Evolutionary conservation across 345 rosid genomes (phyloP), one percentile per base, ranked within the genome.

Genomic region (Eutrema yunnanense): DNA sequence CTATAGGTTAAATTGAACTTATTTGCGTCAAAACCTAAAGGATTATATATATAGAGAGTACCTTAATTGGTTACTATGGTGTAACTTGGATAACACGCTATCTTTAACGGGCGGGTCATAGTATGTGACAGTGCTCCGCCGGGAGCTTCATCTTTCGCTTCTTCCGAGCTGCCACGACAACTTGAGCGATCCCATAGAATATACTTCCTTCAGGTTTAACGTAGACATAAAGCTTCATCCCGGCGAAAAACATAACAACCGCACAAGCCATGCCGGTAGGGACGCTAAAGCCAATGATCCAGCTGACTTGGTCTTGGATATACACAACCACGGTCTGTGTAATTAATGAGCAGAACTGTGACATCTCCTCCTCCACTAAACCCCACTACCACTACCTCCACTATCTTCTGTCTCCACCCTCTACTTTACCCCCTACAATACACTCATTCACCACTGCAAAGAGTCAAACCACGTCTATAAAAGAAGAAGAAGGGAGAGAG

Each of bases 201-300:
- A 86, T 66, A 69, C 96, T 89, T 3, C 97, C 97, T 57, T 83
- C 84, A 3, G 96, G 91, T 79, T 75, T 81, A 26, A 79, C 86
- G 13, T 80, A 77, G 8, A 90, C 67, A 48, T 87, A 94, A 66
- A 84, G 49, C 58, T 57, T 89, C 8, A 66, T 85, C 27, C 98
- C 98, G 43, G 78, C 8, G 14, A 87, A 80, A 81, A 87, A 89
- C 19, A 87, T 54, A 40, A 80, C 37, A 12, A 90, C 80, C 3
- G 97, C 79, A 30, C 48, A 62, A 43, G 73, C 33, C 97, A 93
- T 93, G 44, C 74, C 56, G 4, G 97, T 86, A 11, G 98, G 98
- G 4, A 93, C 76, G 7, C 87, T 88, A 47, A 90, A 89, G 0
- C 98, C 98, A 2, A 83, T 10, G 4, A 78, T 83, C 98, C 98